Evolutionary conservation across 2,329 filamentous ascomycete species (phyloP), one percentile per base, ranked within the genome.

Genomic region (Colletotrichum sp.): DNA sequence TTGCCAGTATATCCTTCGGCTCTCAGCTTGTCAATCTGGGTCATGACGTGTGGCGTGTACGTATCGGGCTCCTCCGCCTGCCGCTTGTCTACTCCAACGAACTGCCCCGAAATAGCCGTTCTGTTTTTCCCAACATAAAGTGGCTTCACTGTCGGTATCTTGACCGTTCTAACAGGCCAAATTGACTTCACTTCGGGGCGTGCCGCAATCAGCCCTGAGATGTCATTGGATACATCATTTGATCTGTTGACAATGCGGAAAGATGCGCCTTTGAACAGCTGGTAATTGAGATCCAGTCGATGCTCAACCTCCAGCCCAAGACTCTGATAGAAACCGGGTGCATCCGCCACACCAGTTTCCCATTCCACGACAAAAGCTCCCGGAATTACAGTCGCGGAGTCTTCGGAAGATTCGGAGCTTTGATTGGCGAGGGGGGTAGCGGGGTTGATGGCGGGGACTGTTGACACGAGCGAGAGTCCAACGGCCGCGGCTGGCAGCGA

Each of bases 1-100:
- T 85, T 83, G 18, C 88, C 87, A 3, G 84, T 87, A 16, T 86
- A 80, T 14, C 87, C 87, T 38, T 83, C 80, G 3, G 81, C 83
- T 18, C 85, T 84, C 18, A 89, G 81, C 67, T 81, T 82, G 76
- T 86, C 83, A 16, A 86, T 82, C 52, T 84, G 82, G 5, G 81
- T 79, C 80, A 83, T 81, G 58, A 81, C 65, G 68, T 84, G 82
- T 2, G 79, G 76, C 2, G 74, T 67, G 52, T 61, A 73, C 2
- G 66, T 72, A 21, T 70, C 68, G 32, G 24, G 16, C n/a, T 58
- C 43, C 4, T 34, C 64, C 8, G 24, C 21, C 6, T 64, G 68
- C 5, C 71, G 65, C 32, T 78, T 74, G 18, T 6, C 0, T 18
- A 10, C 16, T 21, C 13, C 21, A 34, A 9, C 12, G 3, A 52